Percentiles rank a stretch among this genome's conserved stretches.
Evolutionary conservation across 2,329 filamentous ascomycete genomes (phyloP).

Genomic region (Hymenoscyphus scutula): DNA sequence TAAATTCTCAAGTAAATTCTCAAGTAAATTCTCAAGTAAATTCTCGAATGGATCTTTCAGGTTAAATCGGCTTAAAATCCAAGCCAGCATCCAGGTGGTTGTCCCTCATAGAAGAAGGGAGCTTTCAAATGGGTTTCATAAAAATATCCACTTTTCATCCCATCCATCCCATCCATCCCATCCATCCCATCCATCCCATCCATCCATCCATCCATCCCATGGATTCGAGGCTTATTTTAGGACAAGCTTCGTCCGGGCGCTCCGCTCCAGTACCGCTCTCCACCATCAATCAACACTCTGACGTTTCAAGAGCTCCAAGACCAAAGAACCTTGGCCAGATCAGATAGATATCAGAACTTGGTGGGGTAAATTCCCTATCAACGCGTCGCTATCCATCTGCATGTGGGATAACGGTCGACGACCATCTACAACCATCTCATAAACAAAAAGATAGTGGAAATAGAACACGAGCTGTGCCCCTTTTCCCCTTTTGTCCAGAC

Average conservation of each 20-base stretch:
- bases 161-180: too few relatives aligned
- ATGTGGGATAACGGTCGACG: neutral
- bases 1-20: too few relatives aligned
- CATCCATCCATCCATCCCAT: neutral
- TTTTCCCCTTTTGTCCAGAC: too few relatives aligned
- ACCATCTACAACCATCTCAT: too few relatives aligned
- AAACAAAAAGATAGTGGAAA: too few relatives aligned
- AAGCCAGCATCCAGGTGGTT: neutral
- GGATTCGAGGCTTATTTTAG: neutral
- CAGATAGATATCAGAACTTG: neutral
- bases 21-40: too few relatives aligned
- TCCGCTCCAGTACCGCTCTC: too few relatives aligned
- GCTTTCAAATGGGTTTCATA: neutral
- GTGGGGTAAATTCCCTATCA: neutral
- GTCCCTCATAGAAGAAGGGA: too few relatives aligned
- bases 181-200: too few relatives aligned
- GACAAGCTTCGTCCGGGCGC: constrained; percentile 1
- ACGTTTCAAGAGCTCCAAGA: neutral
- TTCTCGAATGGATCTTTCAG: too few relatives aligned
- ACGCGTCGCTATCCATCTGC: neutral
- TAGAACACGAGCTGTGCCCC: constrained; percentile 1
- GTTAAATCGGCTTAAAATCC: neutral
- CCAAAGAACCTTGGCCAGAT: too few relatives aligned
- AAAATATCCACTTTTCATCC: neutral
- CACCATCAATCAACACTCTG: neutral